Conservation (phyloP, 345 rosid genomes). For the Populus nigra region DNA sequence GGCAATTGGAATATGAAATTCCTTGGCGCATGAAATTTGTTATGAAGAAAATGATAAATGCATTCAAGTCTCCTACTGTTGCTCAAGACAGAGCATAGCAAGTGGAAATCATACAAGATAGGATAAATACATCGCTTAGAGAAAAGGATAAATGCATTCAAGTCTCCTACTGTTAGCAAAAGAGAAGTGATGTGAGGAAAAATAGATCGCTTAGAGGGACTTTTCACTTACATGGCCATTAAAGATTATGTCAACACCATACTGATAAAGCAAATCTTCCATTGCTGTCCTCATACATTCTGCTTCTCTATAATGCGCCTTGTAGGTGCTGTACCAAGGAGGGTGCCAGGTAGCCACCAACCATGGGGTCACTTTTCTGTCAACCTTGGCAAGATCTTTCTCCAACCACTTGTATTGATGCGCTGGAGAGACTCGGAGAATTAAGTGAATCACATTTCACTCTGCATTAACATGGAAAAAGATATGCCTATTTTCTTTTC, state of each 20-base stretch:
- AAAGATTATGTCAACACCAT: conserved; percentile 71
- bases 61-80: background rate
- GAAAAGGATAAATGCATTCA: too few species aligned
- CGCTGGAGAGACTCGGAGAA: conserved; percentile 37
- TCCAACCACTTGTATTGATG: conserved; percentile 82
- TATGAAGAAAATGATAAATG: background rate
- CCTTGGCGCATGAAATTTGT: background rate
- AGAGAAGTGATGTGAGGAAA: background rate
- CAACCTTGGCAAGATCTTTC: conserved; percentile 49
- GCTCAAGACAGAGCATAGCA: background rate
- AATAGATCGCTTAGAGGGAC: background rate
- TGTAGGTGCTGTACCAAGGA: conserved; percentile 89
- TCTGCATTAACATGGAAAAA: background rate
- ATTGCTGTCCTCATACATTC: conserved; percentile 82
- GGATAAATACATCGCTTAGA: background rate
- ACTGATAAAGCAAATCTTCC: conserved; percentile 64
- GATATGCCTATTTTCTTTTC: background rate
- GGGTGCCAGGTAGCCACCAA: conserved; percentile 76
- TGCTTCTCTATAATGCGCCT: conserved; percentile 75
- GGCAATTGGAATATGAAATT: background rate
- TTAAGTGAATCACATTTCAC: too few species aligned
- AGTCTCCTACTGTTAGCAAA: too few species aligned
- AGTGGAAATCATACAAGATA: too few species aligned
- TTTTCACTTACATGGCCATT: conserved; percentile 62
- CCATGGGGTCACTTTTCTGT: conserved; percentile 85